These are phyloP conservation scores for Pseudovirgaria hyperparasitica DNA, from an alignment of 2,329 filamentous ascomycete species.

Conservation along the genomic window DNA sequence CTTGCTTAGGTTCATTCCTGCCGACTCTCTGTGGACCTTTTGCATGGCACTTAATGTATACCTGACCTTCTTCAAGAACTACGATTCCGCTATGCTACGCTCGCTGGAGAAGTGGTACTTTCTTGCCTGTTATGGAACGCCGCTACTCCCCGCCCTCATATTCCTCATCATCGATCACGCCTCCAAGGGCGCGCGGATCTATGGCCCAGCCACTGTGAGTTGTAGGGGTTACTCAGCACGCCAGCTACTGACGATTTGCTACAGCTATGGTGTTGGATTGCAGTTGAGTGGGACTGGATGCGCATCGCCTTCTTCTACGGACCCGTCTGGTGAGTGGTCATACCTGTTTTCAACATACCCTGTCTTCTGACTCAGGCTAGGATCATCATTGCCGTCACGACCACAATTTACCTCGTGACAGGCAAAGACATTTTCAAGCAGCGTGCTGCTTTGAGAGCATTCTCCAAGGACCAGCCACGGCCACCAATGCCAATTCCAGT, in stretches of 20 bases:
- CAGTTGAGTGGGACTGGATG: constrained; percentile 52
- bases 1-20: constrained; percentile 56
- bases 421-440: constrained; percentile 56
- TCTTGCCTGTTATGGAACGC: constrained; percentile 57
- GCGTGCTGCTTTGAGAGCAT: constrained; percentile 38
- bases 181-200: constrained; percentile 46
- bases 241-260: constrained; percentile 1
- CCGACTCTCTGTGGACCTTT: constrained; percentile 64
- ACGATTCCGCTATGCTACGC: constrained; percentile 50
- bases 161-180: constrained; percentile 51
- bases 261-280: constrained; percentile 74
- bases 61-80: constrained; percentile 66
- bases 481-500: constrained; percentile 2
- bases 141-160: constrained; percentile 53
- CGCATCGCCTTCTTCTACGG: constrained; percentile 65
- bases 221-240: too few species aligned
- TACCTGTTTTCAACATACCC: constrained; percentile 7
- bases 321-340: constrained; percentile 45
- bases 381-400: constrained; percentile 45
- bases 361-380: constrained; percentile 8
- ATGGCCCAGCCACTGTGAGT: constrained; percentile 54
- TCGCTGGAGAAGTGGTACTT: constrained; percentile 61
- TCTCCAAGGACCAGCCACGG: constrained; percentile 8
- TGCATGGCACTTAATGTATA: constrained; percentile 79
- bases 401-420: constrained; percentile 54